Base-by-base conservation (phyloP, 2,329 filamentous ascomycete genomes). In the Penicillium sp. region DNA sequence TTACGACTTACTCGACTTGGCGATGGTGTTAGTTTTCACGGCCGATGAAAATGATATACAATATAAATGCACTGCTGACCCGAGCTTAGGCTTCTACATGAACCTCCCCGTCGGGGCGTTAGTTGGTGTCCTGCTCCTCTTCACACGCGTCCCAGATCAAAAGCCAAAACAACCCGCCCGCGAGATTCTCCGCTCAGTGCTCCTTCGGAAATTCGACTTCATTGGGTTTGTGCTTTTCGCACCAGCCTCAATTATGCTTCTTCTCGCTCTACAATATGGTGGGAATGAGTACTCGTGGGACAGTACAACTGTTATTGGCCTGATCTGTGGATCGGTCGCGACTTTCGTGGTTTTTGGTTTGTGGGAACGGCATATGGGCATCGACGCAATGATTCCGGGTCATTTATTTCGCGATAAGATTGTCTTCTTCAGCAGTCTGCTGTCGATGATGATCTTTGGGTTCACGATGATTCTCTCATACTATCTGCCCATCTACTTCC, bases 401-500 rank as follows among this genome's bases (percentile, higher is more conserved):
- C 18, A 18, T 18, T 18, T 18, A 18, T 1, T 18, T 18, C 18
- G 18, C 18, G 18, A 18, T 18, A 64, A 71, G 13, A 62, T 62
- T 1, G 63, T 76, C 5, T 57, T 53, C 50, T 47, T 51, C 9
- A 56, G 54, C 28, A 52, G 54, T 24, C 2, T 54, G 11, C 39
- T 53, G 38, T 51, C 54, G 43, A 11, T 51, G 4, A 29, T n/a
- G 4, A 27, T 56, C 4, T 51, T 51, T 13, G 52, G 41, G 3
- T 43, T 50, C 27, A 34, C 47, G 3, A 46, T 56, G 11, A 36
- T 25, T 11, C 29, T 44, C 3, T 40, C 48, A 4, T 58, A 50
- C 27, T 56, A 56, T 29, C 47, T 58, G 7, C 55, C 55, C 7
- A 71, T 77, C 32, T 77, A 75, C 54, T 77, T 78, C 60, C 74